A percentile compares a stretch with the other conserved stretches of the same genome.
phyloP scores from a whole-genome alignment of 176 grass and related monocot species.

The Guadua angustifolia region DNA sequence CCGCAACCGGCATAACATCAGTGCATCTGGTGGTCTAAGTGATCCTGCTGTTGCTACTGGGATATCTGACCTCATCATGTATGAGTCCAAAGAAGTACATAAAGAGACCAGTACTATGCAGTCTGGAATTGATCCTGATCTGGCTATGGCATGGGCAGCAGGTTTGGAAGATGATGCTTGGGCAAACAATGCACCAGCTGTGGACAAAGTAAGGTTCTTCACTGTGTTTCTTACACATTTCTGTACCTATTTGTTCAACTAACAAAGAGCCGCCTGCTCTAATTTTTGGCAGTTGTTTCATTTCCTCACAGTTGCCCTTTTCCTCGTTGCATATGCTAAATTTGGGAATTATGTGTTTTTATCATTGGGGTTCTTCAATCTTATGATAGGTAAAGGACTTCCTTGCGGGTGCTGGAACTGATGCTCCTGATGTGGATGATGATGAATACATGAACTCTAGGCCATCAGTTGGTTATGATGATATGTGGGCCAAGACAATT shows the following conservation, averaged over 20 bases:
- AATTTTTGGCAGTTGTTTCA: background rate
- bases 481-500: conserved; percentile 99
- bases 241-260: conserved; percentile 23
- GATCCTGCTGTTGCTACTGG: conserved; percentile 97
- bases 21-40: conserved; percentile 75
- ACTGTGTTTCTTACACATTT: conserved; percentile 17
- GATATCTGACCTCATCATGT: conserved; percentile 96
- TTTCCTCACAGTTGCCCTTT: conserved; percentile 33
- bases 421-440: conserved; percentile 99
- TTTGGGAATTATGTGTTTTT: conserved; percentile 20
- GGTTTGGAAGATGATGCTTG: conserved; percentile 92
- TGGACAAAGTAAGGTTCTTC: conserved; percentile 79
- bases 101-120: conserved; percentile 67
- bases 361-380: conserved; percentile 26
- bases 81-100: conserved; percentile 75
- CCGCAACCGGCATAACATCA: conserved; percentile 92
- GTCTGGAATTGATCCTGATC: conserved; percentile 83
- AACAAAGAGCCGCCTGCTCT: conserved; percentile 1
- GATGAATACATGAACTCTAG: conserved; percentile 92
- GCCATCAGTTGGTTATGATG: conserved; percentile 93
- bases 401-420: conserved; percentile 97
- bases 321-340: conserved; percentile 22
- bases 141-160: conserved; percentile 99
- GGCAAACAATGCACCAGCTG: conserved; percentile 82
- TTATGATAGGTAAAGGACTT: conserved; percentile 91